These are phyloP conservation scores for Erysimum cheiri DNA, from an alignment of 441 rosid genomes.

Conservation along the genomic window DNA sequence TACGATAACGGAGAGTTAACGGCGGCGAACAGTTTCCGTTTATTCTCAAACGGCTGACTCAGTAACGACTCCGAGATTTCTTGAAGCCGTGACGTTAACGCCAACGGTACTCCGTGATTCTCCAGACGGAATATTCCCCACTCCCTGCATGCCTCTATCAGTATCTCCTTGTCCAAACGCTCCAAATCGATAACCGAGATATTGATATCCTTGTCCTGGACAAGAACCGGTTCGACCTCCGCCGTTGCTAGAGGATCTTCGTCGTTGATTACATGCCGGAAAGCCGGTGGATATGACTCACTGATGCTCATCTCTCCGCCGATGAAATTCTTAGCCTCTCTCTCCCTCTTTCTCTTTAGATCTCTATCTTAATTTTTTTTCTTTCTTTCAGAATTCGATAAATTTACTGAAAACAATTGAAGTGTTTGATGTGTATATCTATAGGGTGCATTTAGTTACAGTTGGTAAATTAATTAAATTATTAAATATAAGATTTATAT, in stretches of 20 bases:
- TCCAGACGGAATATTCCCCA: slow-evolving; percentile 80
- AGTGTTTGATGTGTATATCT: not conserved
- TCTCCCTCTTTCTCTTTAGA: not conserved
- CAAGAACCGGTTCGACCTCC: slow-evolving; percentile 27
- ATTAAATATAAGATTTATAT: not conserved
- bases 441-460: slow-evolving; percentile 5
- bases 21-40: slow-evolving; percentile 45
- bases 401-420: not conserved
- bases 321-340: slow-evolving; percentile 4
- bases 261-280: slow-evolving; percentile 41
- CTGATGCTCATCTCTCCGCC: slow-evolving; percentile 38
- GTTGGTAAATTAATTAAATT: not conserved
- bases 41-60: slow-evolving; percentile 58
- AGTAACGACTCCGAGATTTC: slow-evolving; percentile 52
- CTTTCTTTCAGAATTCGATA: not conserved
- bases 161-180: slow-evolving; percentile 48
- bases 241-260: slow-evolving; percentile 18
- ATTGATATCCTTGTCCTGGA: slow-evolving; percentile 36
- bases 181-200: slow-evolving; percentile 60
- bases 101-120: slow-evolving; percentile 68
- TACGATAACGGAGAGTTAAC: slow-evolving; percentile 58
- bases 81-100: slow-evolving; percentile 49
- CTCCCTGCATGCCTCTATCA: slow-evolving; percentile 59
- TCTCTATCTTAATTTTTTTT: not conserved
- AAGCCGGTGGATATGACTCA: slow-evolving; percentile 69